phyloP scores from a whole-genome alignment of 331 rosid species.

The Stylosanthes scabra region DNA sequence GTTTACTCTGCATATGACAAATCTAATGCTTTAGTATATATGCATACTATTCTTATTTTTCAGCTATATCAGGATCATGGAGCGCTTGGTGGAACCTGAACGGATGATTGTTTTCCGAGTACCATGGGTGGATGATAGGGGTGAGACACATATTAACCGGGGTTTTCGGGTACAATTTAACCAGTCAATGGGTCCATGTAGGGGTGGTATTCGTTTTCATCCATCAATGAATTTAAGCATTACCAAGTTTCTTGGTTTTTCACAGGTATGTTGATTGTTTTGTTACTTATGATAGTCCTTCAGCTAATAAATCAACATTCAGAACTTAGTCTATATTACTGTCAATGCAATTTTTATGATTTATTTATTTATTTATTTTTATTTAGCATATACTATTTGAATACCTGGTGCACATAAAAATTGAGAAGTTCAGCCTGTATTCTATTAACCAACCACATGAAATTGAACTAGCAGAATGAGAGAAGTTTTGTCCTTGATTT shows the following conservation, averaged over 20 bases:
- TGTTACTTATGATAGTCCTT: conserved; percentile 16
- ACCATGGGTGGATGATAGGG: conserved; percentile 91
- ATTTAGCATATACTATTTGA: background rate
- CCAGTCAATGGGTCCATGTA: conserved; percentile 92
- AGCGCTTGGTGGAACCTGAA: conserved; percentile 93
- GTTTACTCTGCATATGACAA: background rate
- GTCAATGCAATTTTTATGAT: background rate
- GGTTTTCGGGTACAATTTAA: no score
- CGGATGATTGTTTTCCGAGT: conserved; percentile 85
- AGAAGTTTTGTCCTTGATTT: background rate
- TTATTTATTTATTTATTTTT: no score
- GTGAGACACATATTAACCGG: conserved; percentile 82
- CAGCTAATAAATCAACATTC: conserved; percentile 1
- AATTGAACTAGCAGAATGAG: background rate
- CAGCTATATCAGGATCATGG: conserved; percentile 89
- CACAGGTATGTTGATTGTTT: conserved; percentile 65
- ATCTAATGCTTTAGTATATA: conserved; percentile 17
- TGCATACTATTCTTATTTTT: conserved; percentile 33
- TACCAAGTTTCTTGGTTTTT: conserved; percentile 88
- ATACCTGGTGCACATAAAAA: conserved; percentile 30
- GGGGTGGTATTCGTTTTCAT: conserved; percentile 93
- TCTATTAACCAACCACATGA: background rate
- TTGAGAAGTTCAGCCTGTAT: conserved; percentile 17
- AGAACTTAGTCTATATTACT: conserved; percentile 7
- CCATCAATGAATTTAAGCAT: conserved; percentile 81